A percentile compares a stretch with the other conserved stretches of the same genome.
These are phyloP conservation scores for Schwanniomyces vanrijiae DNA, from an alignment of 805 yeast genomes.

Conservation along the genomic window DNA sequence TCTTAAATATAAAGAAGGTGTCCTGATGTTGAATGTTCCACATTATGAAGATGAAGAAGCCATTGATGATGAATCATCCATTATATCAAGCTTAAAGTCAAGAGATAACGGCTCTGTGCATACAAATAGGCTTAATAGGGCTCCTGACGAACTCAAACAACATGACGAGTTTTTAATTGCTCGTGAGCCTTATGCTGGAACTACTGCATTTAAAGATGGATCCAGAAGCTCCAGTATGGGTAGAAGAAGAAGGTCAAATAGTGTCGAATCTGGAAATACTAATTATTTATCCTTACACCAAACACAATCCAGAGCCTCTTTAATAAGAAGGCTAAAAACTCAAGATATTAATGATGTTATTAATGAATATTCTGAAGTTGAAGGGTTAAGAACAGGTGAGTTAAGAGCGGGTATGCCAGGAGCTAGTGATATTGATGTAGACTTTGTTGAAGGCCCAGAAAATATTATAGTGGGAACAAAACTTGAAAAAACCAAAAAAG, in stretches of 20 bases:
- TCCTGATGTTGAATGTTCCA: background rate
- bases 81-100: background rate
- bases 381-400: conserved; percentile 25
- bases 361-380: conserved; percentile 48
- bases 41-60: background rate
- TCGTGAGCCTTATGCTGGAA: conserved; percentile 7
- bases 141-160: conserved; percentile 8
- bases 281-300: conserved; percentile 7
- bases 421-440: conserved; percentile 21
- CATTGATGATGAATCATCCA: background rate
- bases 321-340: conserved; percentile 22
- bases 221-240: conserved; percentile 2
- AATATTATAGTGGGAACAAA: background rate
- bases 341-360: conserved; percentile 41
- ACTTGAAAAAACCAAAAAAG: background rate
- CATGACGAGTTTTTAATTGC: conserved; percentile 20
- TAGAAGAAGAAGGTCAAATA: conserved; percentile 7
- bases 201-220: conserved; percentile 7
- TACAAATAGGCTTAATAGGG: too few relatives aligned
- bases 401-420: conserved; percentile 18
- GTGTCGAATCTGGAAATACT: conserved; percentile 1
- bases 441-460: background rate
- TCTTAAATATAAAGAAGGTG: too few relatives aligned
- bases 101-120: background rate
- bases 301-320: conserved; percentile 21